These are phyloP conservation scores for Lentinula guzmanii DNA, from an alignment of 768 basidiomycete genomes.

Conservation along the genomic window DNA sequence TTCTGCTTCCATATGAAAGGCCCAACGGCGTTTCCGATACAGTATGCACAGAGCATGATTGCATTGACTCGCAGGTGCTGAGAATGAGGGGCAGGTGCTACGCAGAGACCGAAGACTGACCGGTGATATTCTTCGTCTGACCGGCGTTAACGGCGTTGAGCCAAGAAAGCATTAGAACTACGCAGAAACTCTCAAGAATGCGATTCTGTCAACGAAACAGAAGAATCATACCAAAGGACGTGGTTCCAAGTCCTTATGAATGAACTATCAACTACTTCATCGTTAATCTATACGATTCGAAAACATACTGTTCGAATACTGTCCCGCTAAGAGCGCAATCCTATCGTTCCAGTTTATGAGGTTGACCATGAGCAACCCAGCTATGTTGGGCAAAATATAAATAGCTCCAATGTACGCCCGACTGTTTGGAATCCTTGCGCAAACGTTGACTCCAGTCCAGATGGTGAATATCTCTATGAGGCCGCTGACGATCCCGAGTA, in stretches of 20 bases:
- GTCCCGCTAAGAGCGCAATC: conserved; percentile 44
- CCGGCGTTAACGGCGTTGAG: conserved; percentile 59
- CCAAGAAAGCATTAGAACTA: conserved; percentile 55
- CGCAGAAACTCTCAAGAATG: background rate
- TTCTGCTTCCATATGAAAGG: conserved; percentile 74
- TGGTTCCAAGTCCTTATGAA: conserved; percentile 37
- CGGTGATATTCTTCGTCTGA: conserved; percentile 57
- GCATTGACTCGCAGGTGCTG: conserved; percentile 48
- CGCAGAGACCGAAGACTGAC: background rate
- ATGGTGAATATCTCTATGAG: conserved; percentile 62
- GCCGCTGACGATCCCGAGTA: conserved; percentile 63
- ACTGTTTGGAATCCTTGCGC: conserved; percentile 23
- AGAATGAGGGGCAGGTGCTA: background rate
- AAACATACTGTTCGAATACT: conserved; percentile 45
- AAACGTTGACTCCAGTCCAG: conserved; percentile 52
- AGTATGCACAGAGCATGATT: conserved; percentile 67
- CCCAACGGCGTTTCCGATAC: conserved; percentile 49
- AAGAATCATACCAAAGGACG: conserved; percentile 38
- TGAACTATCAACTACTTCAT: too few species aligned
- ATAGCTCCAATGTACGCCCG: conserved; percentile 54
- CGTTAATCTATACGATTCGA: too few species aligned
- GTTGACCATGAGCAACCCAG: conserved; percentile 59
- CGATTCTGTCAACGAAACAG: background rate
- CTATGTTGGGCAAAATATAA: conserved; percentile 59
- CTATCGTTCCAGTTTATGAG: conserved; percentile 62